Percentiles rank a stretch among this genome's conserved stretches.
Evolutionary conservation across 768 basidiomycete species (phyloP).

Genomic region (Mycena sanguinolenta): DNA sequence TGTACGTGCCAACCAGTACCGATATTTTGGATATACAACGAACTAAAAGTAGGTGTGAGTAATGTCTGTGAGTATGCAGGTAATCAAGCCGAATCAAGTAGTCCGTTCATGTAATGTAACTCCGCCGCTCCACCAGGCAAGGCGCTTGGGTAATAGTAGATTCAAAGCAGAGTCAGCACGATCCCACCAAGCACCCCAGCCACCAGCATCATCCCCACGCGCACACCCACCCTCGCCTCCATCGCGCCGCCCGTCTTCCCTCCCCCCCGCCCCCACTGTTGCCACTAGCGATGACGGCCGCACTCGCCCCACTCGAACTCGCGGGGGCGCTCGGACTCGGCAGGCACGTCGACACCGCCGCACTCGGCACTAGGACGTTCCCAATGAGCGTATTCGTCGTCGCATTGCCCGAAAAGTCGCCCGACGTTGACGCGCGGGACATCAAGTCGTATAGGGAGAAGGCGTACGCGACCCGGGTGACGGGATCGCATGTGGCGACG

Average conservation of each 20-base stretch:
- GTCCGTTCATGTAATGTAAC: no score
- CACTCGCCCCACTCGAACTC: conserved; percentile 1
- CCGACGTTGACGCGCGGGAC: conserved; percentile 14
- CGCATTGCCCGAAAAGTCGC: conserved; percentile 35
- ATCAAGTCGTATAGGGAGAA: conserved; percentile 33
- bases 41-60: no score
- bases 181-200: no score
- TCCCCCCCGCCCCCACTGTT: not conserved
- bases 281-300: not conserved
- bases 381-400: conserved; percentile 10
- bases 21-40: no score
- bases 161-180: no score
- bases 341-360: conserved; percentile 16
- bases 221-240: not conserved
- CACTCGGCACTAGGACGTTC: not conserved
- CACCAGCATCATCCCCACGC: no score
- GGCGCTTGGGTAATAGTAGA: no score
- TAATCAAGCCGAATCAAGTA: no score
- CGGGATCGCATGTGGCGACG: conserved; percentile 83
- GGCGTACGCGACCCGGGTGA: conserved; percentile 33
- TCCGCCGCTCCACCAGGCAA: no score
- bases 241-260: conserved; percentile 14
- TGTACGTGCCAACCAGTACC: no score
- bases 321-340: conserved; percentile 31
- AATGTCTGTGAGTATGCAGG: no score